A percentile compares a stretch with the other conserved stretches of the same genome.
Conservation (phyloP, 2,329 filamentous ascomycete genomes). For the Neonectria hederae region DNA sequence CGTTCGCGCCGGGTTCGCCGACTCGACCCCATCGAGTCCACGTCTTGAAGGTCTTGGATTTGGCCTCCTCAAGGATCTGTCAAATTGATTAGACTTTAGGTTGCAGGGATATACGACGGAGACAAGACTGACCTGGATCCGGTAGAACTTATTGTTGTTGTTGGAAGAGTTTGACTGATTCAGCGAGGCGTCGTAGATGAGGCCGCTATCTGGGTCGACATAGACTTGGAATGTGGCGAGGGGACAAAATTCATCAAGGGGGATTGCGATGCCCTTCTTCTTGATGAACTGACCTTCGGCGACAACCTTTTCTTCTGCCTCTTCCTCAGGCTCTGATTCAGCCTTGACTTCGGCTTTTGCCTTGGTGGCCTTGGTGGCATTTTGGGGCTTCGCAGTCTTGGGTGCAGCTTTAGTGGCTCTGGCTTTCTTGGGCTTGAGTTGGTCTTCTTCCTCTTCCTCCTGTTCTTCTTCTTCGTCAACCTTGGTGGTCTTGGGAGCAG, state of each 20-base stretch:
- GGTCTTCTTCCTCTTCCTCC: conserved; percentile 41
- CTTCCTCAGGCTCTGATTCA: conserved; percentile 38
- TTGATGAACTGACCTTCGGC: conserved; percentile 59
- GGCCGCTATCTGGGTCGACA: conserved; percentile 66
- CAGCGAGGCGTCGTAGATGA: conserved; percentile 81
- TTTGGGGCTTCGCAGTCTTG: conserved; percentile 29
- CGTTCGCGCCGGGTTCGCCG: conserved; percentile 64
- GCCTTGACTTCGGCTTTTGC: conserved; percentile 27
- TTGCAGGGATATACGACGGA: background rate
- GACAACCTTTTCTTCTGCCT: conserved; percentile 47
- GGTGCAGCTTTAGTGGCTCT: conserved; percentile 22
- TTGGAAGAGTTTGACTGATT: conserved; percentile 77
- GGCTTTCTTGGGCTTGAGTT: conserved; percentile 45
- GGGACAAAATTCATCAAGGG: conserved; percentile 59
- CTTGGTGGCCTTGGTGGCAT: conserved; percentile 32
- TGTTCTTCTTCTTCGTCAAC: conserved; percentile 36
- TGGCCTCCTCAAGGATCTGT: conserved; percentile 55
- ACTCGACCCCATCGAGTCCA: conserved; percentile 89
- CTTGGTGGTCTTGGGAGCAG: conserved; percentile 33
- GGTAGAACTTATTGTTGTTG: conserved; percentile 89
- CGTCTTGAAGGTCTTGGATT: conserved; percentile 58
- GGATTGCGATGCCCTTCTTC: conserved; percentile 56
- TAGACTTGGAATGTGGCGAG: conserved; percentile 63
- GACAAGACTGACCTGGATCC: conserved; percentile 65
- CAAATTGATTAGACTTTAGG: conserved; percentile 14